phyloP scores from a whole-genome alignment of 78 protist species.

The Bodo saltans region DNA sequence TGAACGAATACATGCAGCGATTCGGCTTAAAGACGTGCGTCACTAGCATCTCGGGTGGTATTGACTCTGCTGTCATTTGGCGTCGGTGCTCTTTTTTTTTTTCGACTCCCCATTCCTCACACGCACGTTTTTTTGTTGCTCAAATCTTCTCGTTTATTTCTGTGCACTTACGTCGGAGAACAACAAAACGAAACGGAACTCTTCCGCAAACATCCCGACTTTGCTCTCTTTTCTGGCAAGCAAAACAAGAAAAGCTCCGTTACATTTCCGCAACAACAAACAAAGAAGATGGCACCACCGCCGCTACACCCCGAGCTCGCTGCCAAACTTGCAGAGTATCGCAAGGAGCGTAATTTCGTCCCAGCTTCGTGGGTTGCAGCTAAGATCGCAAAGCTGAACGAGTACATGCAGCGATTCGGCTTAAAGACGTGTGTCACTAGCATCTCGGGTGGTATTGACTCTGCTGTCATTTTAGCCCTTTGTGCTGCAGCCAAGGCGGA shows the following conservation, averaged over 20 bases:
- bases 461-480: slow-evolving; percentile 53
- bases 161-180: no score
- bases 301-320: slow-evolving; percentile 2
- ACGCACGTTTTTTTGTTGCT: no score
- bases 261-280: no score
- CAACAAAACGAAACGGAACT: no score
- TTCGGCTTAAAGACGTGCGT: slow-evolving; percentile 45
- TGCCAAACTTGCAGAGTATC: neutral
- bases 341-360: neutral
- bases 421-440: slow-evolving; percentile 33
- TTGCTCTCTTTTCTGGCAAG: no score
- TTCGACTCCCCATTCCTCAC: no score
- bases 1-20: slow-evolving; percentile 54
- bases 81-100: no score
- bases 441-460: slow-evolving; percentile 69
- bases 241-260: no score
- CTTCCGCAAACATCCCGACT: no score
- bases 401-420: slow-evolving; percentile 48
- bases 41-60: slow-evolving; percentile 56
- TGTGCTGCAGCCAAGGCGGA: slow-evolving; percentile 17
- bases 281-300: neutral
- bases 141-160: no score
- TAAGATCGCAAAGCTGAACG: slow-evolving; percentile 41
- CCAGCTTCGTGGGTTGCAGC: neutral
- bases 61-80: slow-evolving; percentile 66